Percentiles rank a stretch among this genome's conserved stretches.
These are phyloP conservation scores for Alternaria consortialis DNA, from an alignment of 2,329 filamentous ascomycete species.

Conservation along the genomic window DNA sequence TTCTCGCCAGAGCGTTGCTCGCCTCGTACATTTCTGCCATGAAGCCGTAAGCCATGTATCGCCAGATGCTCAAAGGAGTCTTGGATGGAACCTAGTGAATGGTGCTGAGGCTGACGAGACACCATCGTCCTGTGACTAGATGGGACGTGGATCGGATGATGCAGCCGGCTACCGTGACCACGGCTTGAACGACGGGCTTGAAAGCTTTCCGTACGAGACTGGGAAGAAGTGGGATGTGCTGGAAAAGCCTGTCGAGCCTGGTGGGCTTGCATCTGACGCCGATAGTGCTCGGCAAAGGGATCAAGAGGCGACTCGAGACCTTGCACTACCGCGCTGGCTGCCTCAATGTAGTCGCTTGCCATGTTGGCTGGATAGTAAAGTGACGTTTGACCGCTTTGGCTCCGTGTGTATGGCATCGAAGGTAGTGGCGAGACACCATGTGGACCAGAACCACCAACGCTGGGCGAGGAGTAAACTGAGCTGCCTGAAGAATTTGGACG, in stretches of 20 bases:
- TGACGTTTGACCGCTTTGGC: constrained; percentile 11
- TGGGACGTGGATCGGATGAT: not conserved
- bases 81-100: not conserved
- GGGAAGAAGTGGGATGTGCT: not conserved
- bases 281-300: constrained; percentile 30
- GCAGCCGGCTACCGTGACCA: not conserved
- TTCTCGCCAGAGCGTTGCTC: constrained; percentile 38
- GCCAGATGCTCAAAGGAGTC: not conserved
- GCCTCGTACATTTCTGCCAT: constrained; percentile 4
- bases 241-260: constrained; percentile 11
- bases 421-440: constrained; percentile 28
- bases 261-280: constrained; percentile 1
- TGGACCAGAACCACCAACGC: not conserved
- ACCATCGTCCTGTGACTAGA: not conserved
- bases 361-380: not conserved
- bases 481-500: not conserved
- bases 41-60: not conserved
- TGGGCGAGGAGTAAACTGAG: constrained; percentile 20
- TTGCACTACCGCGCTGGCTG: constrained; percentile 27
- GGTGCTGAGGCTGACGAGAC: not conserved
- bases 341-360: constrained; percentile 19
- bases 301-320: constrained; percentile 41
- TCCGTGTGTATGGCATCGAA: constrained; percentile 33
- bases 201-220: not conserved
- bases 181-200: not conserved